Evolutionary conservation across 371 early-diverging fungal genomes (phyloP).

Genomic region (Mucor sp.): DNA sequence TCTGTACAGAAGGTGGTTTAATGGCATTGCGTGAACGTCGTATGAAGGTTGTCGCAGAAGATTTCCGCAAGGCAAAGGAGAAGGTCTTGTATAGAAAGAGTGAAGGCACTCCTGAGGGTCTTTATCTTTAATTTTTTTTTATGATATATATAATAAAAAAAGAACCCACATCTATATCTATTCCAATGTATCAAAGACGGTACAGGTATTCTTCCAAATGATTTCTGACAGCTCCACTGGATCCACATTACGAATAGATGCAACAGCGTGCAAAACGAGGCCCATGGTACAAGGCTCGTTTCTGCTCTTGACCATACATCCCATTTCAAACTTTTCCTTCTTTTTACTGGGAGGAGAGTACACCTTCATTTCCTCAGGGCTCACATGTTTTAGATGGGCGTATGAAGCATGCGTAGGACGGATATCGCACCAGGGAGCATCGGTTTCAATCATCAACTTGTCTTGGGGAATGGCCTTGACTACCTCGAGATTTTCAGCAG

Average conservation of each 20-base stretch:
- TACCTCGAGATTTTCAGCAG: slow-evolving; percentile 80
- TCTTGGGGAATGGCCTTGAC: slow-evolving; percentile 84
- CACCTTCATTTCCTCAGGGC: slow-evolving; percentile 29
- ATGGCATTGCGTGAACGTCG: slow-evolving; percentile 99
- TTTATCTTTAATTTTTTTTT: slow-evolving; percentile 70
- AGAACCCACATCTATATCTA: background rate
- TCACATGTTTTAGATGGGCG: slow-evolving; percentile 50
- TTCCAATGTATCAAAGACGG: slow-evolving; percentile 43
- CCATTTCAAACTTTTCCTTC: slow-evolving; percentile 77
- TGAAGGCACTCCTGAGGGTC: slow-evolving; percentile 98
- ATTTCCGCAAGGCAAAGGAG: slow-evolving; percentile 99
- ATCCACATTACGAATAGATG: slow-evolving; percentile 54
- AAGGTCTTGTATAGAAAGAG: slow-evolving; percentile 99
- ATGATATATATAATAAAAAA: slow-evolving; percentile 7
- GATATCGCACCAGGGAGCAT: slow-evolving; percentile 96
- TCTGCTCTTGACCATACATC: slow-evolving; percentile 78
- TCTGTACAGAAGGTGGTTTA: slow-evolving; percentile 99
- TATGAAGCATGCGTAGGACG: slow-evolving; percentile 86
- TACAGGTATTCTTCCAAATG: slow-evolving; percentile 62
- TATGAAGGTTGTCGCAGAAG: slow-evolving; percentile 98
- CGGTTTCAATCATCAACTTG: slow-evolving; percentile 92
- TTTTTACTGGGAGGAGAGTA: slow-evolving; percentile 58
- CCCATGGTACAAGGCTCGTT: slow-evolving; percentile 85
- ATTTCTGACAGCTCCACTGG: slow-evolving; percentile 52
- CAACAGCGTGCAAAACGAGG: slow-evolving; percentile 62